Percentiles rank a stretch among this genome's conserved stretches.
Conservation (phyloP, 331 rosid genomes). For the Acacia concinna region DNA sequence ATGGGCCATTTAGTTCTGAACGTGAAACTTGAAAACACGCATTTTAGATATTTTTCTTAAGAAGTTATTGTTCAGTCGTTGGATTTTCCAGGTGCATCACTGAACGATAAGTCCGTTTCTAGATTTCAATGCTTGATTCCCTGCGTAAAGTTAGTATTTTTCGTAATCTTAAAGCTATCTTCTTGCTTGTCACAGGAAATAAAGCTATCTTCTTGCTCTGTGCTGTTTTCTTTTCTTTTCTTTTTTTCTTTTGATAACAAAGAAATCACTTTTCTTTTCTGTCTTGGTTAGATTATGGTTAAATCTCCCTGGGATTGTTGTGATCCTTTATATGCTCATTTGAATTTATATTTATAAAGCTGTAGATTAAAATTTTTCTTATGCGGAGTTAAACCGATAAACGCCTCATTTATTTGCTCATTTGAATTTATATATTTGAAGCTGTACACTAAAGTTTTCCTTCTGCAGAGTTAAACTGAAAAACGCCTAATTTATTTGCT, state of each 20-base stretch:
- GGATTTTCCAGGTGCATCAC: neutral
- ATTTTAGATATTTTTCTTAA: neutral
- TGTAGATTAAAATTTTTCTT: neutral
- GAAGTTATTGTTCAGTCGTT: neutral
- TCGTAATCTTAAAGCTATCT: neutral
- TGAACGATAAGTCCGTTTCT: neutral
- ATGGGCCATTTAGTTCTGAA: neutral
- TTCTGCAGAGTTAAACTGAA: too few species aligned
- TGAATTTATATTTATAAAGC: neutral
- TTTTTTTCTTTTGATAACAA: too few species aligned
- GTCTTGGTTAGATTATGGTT: neutral
- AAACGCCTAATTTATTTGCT: neutral
- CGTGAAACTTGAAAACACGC: neutral
- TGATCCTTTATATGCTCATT: neutral
- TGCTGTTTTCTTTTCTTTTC: too few species aligned
- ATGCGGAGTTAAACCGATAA: too few species aligned
- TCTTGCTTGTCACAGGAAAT: neutral
- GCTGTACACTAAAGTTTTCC: neutral
- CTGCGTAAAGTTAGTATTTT: neutral
- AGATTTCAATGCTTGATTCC: neutral
- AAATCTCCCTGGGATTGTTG: neutral
- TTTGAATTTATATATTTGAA: neutral
- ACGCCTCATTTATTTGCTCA: neutral
- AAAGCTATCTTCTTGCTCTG: too few species aligned
- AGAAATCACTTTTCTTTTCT: neutral